Percentiles rank a stretch among this genome's conserved stretches.
These are phyloP conservation scores for Sugiyamaella lignohabitans DNA, from an alignment of 805 yeast genomes.

Conservation along the genomic window DNA sequence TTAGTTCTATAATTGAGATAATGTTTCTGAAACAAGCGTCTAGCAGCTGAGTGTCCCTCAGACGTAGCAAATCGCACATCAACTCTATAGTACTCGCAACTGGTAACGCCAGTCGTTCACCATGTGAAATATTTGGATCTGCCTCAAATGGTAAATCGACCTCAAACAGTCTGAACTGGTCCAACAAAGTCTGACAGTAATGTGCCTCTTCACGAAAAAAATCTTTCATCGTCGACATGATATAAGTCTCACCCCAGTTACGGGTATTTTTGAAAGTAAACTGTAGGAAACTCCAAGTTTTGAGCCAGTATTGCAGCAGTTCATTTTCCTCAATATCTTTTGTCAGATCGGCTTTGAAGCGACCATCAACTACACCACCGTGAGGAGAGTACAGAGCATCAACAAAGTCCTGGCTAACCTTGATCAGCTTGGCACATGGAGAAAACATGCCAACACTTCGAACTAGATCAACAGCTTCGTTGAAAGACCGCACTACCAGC, in stretches of 20 bases:
- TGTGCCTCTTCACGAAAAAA: constrained; percentile 85
- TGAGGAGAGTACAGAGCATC: constrained; percentile 52
- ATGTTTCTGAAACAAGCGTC: constrained; percentile 56
- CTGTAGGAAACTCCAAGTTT: constrained; percentile 65
- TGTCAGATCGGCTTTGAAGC: constrained; percentile 24
- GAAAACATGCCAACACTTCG: constrained; percentile 49
- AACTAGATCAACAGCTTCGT: constrained; percentile 40
- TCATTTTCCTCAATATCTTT: constrained; percentile 23
- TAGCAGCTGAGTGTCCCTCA: constrained; percentile 71
- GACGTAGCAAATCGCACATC: constrained; percentile 72
- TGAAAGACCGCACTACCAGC: constrained; percentile 45
- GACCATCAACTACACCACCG: constrained; percentile 44
- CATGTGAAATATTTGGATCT: constrained; percentile 15
- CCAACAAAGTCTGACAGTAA: constrained; percentile 60
- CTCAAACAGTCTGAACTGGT: constrained; percentile 50
- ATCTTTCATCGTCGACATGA: constrained; percentile 54
- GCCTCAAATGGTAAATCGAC: constrained; percentile 21
- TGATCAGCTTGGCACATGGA: constrained; percentile 68
- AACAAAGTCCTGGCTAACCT: constrained; percentile 68
- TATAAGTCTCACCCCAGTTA: constrained; percentile 65
- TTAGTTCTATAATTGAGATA: constrained; percentile 24
- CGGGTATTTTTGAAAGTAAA: constrained; percentile 63
- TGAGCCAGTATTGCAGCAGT: constrained; percentile 53
- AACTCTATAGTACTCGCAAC: constrained; percentile 54
- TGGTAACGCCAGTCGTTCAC: constrained; percentile 32